Conservation (phyloP, 805 yeast genomes). For the Saturnispora diversa region DNA sequence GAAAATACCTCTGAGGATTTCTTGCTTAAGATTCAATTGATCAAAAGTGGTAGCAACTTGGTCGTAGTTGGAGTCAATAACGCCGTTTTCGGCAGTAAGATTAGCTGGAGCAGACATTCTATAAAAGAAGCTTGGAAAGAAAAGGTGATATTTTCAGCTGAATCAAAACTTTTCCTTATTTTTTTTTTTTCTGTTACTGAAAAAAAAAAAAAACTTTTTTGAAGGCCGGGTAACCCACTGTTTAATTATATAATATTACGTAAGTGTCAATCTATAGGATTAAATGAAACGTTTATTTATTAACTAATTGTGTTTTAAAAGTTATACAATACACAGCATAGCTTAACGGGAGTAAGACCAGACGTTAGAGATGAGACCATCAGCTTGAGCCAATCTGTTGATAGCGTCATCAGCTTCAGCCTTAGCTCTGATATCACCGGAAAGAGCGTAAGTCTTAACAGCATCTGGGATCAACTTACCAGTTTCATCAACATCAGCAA, state of each 20-base stretch:
- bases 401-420: slow-evolving; percentile 99
- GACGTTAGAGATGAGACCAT: slow-evolving; percentile 95
- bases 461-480: slow-evolving; percentile 92
- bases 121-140: not conserved
- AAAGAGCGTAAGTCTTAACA: slow-evolving; percentile 90
- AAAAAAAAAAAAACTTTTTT: not conserved
- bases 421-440: slow-evolving; percentile 96
- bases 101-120: slow-evolving; percentile 43
- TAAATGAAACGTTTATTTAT: not conserved
- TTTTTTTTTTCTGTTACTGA: no score
- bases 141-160: not conserved
- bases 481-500: slow-evolving; percentile 95
- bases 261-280: not conserved
- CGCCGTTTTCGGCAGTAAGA: slow-evolving; percentile 31
- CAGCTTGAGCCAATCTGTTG: slow-evolving; percentile 98
- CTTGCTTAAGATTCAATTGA: slow-evolving; percentile 64
- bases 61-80: slow-evolving; percentile 67
- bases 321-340: slow-evolving; percentile 5
- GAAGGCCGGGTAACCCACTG: slow-evolving; percentile 13
- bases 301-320: slow-evolving; percentile 5
- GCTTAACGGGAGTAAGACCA: slow-evolving; percentile 89
- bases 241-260: not conserved
- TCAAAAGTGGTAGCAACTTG: slow-evolving; percentile 52
- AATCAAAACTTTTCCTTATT: not conserved
- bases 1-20: slow-evolving; percentile 55